Conservation (phyloP, 352 stramenopile genomes). For the Globisporangium rhizosaccharum region DNA sequence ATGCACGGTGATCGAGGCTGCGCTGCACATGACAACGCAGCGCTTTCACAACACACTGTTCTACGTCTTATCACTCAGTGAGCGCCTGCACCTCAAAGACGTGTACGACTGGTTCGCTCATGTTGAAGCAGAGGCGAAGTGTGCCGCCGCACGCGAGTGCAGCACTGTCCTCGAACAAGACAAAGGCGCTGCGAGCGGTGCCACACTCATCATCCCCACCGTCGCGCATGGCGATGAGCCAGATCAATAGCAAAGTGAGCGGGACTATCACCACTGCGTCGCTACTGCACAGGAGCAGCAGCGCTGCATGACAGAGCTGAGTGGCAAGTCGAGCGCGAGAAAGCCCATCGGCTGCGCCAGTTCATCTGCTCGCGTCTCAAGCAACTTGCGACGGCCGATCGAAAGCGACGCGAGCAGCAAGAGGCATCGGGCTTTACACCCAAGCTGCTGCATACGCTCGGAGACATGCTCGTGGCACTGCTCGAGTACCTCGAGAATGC, state of each 20-base stretch:
- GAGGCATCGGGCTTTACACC: conserved; percentile 45
- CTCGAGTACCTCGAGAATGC: conserved; percentile 53
- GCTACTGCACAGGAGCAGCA: background rate
- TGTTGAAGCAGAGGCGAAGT: conserved; percentile 37
- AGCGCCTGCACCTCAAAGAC: conserved; percentile 51
- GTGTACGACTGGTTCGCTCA: conserved; percentile 61
- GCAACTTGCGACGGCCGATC: conserved; percentile 4
- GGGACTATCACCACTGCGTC: background rate
- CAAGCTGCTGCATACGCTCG: conserved; percentile 30
- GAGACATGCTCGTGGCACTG: conserved; percentile 58
- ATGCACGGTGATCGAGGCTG: conserved; percentile 32
- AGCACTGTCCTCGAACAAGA: conserved; percentile 10
- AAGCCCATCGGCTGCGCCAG: conserved; percentile 45
- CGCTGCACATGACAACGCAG: conserved; percentile 26
- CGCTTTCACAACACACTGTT: conserved; percentile 43
- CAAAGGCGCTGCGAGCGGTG: background rate
- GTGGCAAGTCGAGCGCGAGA: conserved; percentile 49
- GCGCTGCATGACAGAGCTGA: background rate
- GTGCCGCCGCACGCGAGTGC: conserved; percentile 7
- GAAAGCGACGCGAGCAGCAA: conserved; percentile 25
- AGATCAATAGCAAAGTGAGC: background rate
- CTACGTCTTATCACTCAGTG: conserved; percentile 40
- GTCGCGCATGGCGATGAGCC: conserved; percentile 1
- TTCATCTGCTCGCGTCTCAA: conserved; percentile 63
- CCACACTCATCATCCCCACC: background rate